Base-by-base conservation (phyloP, 805 yeast genomes). In the Pichia sporocuriosa region DNA sequence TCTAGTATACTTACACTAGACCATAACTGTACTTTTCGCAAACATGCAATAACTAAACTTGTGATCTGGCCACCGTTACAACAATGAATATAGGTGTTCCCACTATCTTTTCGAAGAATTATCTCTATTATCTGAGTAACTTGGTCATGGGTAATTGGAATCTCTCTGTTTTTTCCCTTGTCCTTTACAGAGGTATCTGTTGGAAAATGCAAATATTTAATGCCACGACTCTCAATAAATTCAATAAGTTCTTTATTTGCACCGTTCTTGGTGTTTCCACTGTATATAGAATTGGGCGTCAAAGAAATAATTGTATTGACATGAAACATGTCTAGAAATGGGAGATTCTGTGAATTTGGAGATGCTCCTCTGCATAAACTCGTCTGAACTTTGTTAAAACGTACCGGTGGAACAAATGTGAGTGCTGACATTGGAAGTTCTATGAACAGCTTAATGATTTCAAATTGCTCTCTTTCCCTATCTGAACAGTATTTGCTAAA, bases 21-120 rank as follows among this genome's bases (percentile, higher is more conserved):
- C 98, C 98, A 93, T 51, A 82, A 77, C 21, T 86, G 83, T 16
- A 84, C 63, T 51, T 84, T 84, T 27, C 98, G 64, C 29, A 88
- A 63, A 57, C 97, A 88, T 4, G 96, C 97, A 20, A 90, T 73
- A 1, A 86, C 77, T 35, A 93, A 66, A 20, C 90, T 77, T 0
- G 95, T 85, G 2, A 85, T 82, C 49, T 86, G 88, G 9, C 95
- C 88, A 0, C 97, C 97, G 56, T 87, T 89, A 21, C 80, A 65
- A 59, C 97, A 90, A 61, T 90, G 96, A 5, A 90, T 59, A 57
- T 84, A 89, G 2, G 83, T 66, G 0, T 97, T 96, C 10, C 80
- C 74, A 48, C 70, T 65, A 16, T 72, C 70, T 20, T 68, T 65
- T 54, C 82, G 77, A 12, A 82, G 66, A 45, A 88, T 65, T 30